Evolutionary conservation across 2,329 filamentous ascomycete species (phyloP), one percentile per base, ranked within the genome.

Genomic region (Aspergillus pseudoglaucus): DNA sequence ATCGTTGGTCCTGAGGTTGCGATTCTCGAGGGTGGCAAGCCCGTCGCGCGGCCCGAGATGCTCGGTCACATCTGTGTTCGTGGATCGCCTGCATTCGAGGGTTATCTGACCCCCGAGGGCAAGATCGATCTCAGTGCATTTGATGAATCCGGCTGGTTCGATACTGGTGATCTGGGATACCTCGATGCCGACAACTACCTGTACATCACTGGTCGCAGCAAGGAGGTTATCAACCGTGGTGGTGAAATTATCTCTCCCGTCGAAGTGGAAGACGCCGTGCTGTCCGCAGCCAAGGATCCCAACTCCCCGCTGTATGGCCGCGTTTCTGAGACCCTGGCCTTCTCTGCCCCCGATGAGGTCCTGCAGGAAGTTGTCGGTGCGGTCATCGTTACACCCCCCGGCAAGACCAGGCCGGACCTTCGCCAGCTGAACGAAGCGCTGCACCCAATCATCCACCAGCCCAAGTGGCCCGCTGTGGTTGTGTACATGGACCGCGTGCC

Each of bases 211-310:
- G 77, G 77, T 6, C 70, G 77, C 25, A 78, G 71, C 57, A 80
- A 80, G 54, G 77, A 80, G 47, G 75, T 80, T 47, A 79, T 80
- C 60, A 80, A 80, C 56, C 72, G 77, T 9, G 78, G 78, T 32
- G 77, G 78, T 30, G 78, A 81, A 57, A 69, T 80, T n/a, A 80
- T 81, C 48, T 79, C 76, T 4, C 78, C 78, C 0, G 79, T 80
- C 46, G 78, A 81, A 55, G 71, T 81, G n/a, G 78, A 81, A 55
- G 75, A 80, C 53, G 77, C 77, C 8, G 74, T 81, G 48, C 65
- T 79, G 39, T 64, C 71, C 1, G 72, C 75, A 9, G 68, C 75
- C 4, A 64, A 69, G 41, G 63, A 70, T 12, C 55, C 62, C 3
- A 62, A 35, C 33, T 35, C 64, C 4, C 66, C 69, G 0, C 71